A percentile compares a stretch with the other conserved stretches of the same genome.
Conservation (phyloP, 495 filamentous ascomycete genomes). For the Neurospora hispaniola region DNA sequence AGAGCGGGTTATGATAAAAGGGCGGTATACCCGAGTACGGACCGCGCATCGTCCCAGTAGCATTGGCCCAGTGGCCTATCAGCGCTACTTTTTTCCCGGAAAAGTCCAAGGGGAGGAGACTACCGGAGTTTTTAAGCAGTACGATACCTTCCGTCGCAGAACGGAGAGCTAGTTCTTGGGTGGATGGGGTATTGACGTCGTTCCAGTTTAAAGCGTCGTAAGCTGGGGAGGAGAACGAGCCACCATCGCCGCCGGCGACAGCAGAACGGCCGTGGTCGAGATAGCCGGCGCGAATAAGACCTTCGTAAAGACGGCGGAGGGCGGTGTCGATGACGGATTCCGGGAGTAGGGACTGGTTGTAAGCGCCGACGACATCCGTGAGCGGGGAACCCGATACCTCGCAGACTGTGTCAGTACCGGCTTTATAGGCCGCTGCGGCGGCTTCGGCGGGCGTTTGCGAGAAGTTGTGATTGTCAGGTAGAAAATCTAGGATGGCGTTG, state of each 20-base stretch:
- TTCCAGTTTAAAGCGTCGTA: conserved; percentile 24
- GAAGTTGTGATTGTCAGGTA: conserved; percentile 26
- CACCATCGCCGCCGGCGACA: background rate
- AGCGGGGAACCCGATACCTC: conserved; percentile 15
- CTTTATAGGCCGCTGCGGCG: conserved; percentile 24
- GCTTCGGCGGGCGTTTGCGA: conserved; percentile 20
- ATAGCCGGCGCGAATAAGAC: conserved; percentile 26
- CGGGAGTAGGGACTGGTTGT: conserved; percentile 21
- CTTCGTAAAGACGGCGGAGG: conserved; percentile 24
- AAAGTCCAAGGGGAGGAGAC: conserved; percentile 19
- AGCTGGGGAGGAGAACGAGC: conserved; percentile 9
- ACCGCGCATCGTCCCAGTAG: conserved; percentile 23
- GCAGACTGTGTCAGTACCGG: conserved; percentile 30
- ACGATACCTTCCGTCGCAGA: conserved; percentile 22
- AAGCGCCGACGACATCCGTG: conserved; percentile 23
- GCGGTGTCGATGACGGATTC: conserved; percentile 27
- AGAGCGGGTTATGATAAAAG: conserved; percentile 19
- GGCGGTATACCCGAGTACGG: conserved; percentile 28
- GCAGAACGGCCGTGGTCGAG: conserved; percentile 15
- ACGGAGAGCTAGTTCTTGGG: conserved; percentile 23
- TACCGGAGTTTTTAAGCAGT: conserved; percentile 25
- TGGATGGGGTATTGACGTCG: conserved; percentile 23
- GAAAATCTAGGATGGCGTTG: conserved; percentile 19
- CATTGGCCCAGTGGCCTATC: conserved; percentile 27
- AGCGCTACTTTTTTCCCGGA: conserved; percentile 18